Evolutionary conservation across 176 grass and related monocot species (phyloP).

Genomic region (Musa acuminata): DNA sequence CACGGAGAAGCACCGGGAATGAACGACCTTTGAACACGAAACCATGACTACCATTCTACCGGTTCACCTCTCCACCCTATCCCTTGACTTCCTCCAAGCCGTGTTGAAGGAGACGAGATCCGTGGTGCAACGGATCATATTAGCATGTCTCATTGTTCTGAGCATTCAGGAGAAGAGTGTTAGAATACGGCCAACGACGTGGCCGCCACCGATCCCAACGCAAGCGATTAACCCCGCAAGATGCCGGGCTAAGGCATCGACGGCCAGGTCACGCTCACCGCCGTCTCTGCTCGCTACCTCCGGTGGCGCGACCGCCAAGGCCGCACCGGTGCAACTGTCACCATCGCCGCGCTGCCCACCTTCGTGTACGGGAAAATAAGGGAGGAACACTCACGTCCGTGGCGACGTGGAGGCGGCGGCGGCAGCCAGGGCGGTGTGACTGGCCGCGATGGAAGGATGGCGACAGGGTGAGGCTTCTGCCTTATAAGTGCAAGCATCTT

Average conservation of each 20-base stretch:
- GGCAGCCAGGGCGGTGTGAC: neutral
- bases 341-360: neutral
- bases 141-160: too few relatives aligned
- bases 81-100: too few relatives aligned
- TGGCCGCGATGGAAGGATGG: neutral
- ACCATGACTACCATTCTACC: too few relatives aligned
- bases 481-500: constrained; percentile 13
- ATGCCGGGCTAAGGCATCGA: neutral
- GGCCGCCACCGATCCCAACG: too few relatives aligned
- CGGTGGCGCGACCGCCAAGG: neutral
- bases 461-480: constrained; percentile 3
- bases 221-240: too few relatives aligned
- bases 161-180: too few relatives aligned
- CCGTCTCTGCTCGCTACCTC: neutral
- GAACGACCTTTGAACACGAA: too few relatives aligned
- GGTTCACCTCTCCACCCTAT: too few relatives aligned
- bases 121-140: too few relatives aligned
- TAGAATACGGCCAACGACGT: too few relatives aligned
- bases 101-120: too few relatives aligned
- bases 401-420: neutral
- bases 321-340: neutral
- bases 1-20: too few relatives aligned
- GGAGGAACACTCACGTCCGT: neutral
- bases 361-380: neutral
- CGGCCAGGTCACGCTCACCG: neutral